Evolutionary conservation across 1,284 basidiomycete species (phyloP).

Genomic region (Apiotrichum domesticum): DNA sequence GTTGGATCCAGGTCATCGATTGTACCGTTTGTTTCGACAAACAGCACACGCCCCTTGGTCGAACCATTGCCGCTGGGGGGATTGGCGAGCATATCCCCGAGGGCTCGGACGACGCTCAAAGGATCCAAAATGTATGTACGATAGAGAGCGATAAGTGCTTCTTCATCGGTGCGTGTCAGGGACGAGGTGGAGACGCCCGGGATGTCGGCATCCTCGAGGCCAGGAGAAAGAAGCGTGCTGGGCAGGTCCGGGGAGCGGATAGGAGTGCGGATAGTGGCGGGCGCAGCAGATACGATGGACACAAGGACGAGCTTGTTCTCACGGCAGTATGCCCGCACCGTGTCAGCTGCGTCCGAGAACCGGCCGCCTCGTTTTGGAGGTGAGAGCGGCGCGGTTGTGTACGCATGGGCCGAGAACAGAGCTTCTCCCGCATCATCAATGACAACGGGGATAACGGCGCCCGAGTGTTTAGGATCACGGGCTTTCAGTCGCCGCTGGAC

Average conservation of each 20-base stretch:
- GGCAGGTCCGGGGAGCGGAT: not conserved
- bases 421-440: slow-evolving; percentile 30
- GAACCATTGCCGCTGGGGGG: slow-evolving; percentile 9
- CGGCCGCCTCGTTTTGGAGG: slow-evolving; percentile 16
- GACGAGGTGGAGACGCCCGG: slow-evolving; percentile 9
- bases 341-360: slow-evolving; percentile 37
- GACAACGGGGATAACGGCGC: slow-evolving; percentile 38
- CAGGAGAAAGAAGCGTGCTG: not conserved
- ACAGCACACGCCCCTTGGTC: slow-evolving; percentile 27
- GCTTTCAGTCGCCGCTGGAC: slow-evolving; percentile 34
- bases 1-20: slow-evolving; percentile 13
- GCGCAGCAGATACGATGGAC: slow-evolving; percentile 28
- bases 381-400: slow-evolving; percentile 11
- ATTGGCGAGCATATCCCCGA: slow-evolving; percentile 28
- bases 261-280: not conserved
- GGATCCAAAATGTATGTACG: slow-evolving; percentile 36
- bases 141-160: slow-evolving; percentile 30
- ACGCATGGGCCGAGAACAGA: slow-evolving; percentile 4
- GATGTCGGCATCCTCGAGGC: not conserved
- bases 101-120: slow-evolving; percentile 29
- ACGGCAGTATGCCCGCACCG: slow-evolving; percentile 36
- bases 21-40: slow-evolving; percentile 34
- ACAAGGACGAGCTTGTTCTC: slow-evolving; percentile 32
- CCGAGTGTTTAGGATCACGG: slow-evolving; percentile 28
- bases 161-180: slow-evolving; percentile 27